Percentiles rank a stretch among this genome's conserved stretches.
These are phyloP conservation scores for Funneliformis caledonium DNA, from an alignment of 371 early-diverging fungal species.

Conservation along the genomic window DNA sequence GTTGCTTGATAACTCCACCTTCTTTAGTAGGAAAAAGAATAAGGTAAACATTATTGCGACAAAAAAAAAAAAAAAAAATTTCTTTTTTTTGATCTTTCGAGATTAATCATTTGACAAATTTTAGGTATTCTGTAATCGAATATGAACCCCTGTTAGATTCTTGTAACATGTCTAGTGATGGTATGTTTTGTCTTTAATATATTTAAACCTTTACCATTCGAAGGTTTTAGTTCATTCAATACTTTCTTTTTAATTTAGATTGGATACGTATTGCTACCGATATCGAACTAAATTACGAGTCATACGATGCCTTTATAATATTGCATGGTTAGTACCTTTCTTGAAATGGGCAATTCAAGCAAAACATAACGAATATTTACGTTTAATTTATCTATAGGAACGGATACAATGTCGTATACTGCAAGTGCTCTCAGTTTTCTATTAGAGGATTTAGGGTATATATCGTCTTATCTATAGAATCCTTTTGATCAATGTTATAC, in stretches of 20 bases:
- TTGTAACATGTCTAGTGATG: slow-evolving; percentile 90
- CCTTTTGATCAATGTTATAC: too few relatives aligned
- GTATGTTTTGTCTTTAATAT: slow-evolving; percentile 45
- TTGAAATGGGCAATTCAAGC: neutral
- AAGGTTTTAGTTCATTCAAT: neutral
- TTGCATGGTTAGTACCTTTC: slow-evolving; percentile 68
- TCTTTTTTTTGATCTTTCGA: neutral
- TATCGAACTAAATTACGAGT: slow-evolving; percentile 90
- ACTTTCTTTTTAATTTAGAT: slow-evolving; percentile 52
- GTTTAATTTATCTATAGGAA: slow-evolving; percentile 50
- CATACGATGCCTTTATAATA: slow-evolving; percentile 93
- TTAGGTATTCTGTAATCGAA: slow-evolving; percentile 86
- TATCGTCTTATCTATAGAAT: slow-evolving; percentile 19
- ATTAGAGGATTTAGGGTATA: slow-evolving; percentile 89
- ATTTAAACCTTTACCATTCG: neutral
- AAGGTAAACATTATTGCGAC: slow-evolving; percentile 49
- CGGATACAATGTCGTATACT: slow-evolving; percentile 95
- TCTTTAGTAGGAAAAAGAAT: slow-evolving; percentile 93
- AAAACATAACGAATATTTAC: neutral
- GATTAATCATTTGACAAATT: neutral
- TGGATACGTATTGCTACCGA: slow-evolving; percentile 96
- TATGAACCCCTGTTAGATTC: slow-evolving; percentile 94
- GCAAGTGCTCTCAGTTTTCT: slow-evolving; percentile 95
- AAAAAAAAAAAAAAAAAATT: too few relatives aligned
- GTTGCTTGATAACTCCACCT: slow-evolving; percentile 80